Evolutionary conservation across 257 asterid genomes (phyloP).

Genomic region (Plectranthus barbatus): DNA sequence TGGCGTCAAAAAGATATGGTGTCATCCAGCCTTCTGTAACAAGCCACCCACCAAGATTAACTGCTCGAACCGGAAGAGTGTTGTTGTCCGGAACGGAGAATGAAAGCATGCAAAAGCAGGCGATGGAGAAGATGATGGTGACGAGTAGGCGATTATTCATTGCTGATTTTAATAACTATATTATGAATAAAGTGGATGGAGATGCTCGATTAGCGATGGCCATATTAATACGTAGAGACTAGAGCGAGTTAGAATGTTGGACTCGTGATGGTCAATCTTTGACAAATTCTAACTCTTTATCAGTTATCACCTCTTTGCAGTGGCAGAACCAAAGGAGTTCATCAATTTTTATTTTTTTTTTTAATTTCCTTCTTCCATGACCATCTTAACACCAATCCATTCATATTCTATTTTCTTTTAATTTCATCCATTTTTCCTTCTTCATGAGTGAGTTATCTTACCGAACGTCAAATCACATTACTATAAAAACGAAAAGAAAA

Average conservation of each 20-base stretch:
- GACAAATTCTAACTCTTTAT: background rate
- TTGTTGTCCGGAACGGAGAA: background rate
- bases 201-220: background rate
- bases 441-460: too few relatives aligned
- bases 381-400: too few relatives aligned
- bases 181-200: background rate
- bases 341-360: too few relatives aligned
- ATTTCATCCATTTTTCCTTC: too few relatives aligned
- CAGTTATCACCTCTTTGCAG: background rate
- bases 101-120: conserved; percentile 5
- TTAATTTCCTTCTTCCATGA: too few relatives aligned
- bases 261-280: background rate
- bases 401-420: too few relatives aligned
- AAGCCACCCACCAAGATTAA: conserved; percentile 66
- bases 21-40: conserved; percentile 57
- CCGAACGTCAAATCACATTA: too few relatives aligned
- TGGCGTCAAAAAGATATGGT: conserved; percentile 51
- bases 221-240: too few relatives aligned
- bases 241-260: background rate
- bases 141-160: conserved; percentile 16
- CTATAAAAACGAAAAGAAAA: too few relatives aligned
- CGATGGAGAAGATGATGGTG: conserved; percentile 14
- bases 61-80: conserved; percentile 38
- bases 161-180: too few relatives aligned
- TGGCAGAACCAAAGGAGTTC: too few relatives aligned